Evolutionary conservation across 495 filamentous ascomycete species (phyloP), one percentile per base, ranked within the genome.

Genomic region (Bacidia gigantensis): DNA sequence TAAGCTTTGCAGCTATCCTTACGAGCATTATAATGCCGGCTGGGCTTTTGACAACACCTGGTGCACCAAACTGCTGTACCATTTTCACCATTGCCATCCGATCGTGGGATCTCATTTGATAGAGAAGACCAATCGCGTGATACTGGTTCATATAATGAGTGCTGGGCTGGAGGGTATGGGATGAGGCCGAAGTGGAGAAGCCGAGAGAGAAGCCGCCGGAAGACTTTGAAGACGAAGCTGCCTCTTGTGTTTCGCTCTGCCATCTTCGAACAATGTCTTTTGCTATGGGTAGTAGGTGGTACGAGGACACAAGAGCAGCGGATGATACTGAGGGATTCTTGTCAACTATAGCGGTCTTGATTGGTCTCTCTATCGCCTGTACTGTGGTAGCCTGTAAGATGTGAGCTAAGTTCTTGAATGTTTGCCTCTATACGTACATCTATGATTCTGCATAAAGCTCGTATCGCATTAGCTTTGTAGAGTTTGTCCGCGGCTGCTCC

Each of bases 81-180:
- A 99, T 96, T 77, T 97, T 99, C n/a, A 97, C 92, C 58, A 99
- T 69, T 5, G 90, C 86, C 93, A 97, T 99, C 61, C 92, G 79
- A 66, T 99, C 92, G 57, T 95, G 87, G 52, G 84, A 84, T 61
- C 92, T 84, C 89, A 99, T 96, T 69, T 97, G 92, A 64, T 96
- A 97, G 43, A 99, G 67, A 32, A 99, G 78, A 45, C 93, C 92
- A 72, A 99, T 96, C 48, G 92, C 92, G 66, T 99, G 92, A 68
- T 97, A 99, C 67, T 99, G 92, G 43, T 86, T 86, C 89, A 96
- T 97, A 65, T 80, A 93, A 49, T 83, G 87, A 55, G 82, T 83
- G 45, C 83, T 79, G 25, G 87, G 81, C 26, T 77, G 74, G 57
- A 83, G 69, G 39, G 83, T 68, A 55, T 78, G 79, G 60, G 78